Evolutionary conservation across 768 basidiomycete species (phyloP).

Genomic region (Gymnopilus junonius): DNA sequence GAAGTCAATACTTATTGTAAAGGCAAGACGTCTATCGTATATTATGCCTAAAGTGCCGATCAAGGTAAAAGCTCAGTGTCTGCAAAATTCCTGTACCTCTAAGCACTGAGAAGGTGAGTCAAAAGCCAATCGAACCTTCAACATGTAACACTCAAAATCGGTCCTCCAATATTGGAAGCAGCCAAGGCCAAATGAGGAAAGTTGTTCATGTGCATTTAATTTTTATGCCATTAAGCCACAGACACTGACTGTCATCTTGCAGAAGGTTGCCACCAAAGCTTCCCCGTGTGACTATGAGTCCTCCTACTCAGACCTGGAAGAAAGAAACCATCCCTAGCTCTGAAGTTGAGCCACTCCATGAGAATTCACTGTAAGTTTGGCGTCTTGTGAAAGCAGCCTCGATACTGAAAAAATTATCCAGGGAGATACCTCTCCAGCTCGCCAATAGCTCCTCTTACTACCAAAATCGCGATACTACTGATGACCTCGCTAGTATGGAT

Average conservation of each 20-base stretch:
- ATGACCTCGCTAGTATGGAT: background rate
- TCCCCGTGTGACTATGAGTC: background rate
- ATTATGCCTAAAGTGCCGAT: no score
- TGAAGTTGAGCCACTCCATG: background rate
- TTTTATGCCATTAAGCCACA: background rate
- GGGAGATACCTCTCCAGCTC: background rate
- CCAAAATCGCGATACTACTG: background rate
- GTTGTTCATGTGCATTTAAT: background rate
- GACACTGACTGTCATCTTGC: background rate
- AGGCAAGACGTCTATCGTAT: no score
- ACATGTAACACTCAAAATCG: no score
- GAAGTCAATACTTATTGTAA: no score
- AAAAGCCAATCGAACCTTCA: background rate
- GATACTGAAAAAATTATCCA: background rate
- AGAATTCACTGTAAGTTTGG: background rate
- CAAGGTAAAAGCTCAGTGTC: no score
- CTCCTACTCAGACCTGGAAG: background rate
- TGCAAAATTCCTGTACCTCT: no score
- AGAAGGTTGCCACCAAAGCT: background rate
- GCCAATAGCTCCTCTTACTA: background rate
- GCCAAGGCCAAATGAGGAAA: background rate
- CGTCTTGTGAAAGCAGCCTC: background rate
- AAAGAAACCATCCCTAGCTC: background rate
- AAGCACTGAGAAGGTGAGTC: background rate
- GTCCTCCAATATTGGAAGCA: no score